Conservation (phyloP, 331 rosid species). For the Acacia pycnantha region DNA sequence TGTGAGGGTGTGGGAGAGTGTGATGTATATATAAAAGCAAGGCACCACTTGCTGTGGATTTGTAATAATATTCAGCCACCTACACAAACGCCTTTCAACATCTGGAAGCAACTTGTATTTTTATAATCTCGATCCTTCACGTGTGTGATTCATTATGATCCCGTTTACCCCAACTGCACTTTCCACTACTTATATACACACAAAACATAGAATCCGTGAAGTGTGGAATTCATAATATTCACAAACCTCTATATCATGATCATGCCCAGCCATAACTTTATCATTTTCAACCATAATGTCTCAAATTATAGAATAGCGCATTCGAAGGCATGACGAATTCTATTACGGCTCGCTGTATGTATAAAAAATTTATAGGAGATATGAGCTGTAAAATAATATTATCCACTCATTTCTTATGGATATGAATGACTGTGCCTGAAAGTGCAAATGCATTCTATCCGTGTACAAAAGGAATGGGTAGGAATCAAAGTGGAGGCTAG, state of each 20-base stretch:
- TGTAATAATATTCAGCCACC: not conserved
- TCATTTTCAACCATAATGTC: not conserved
- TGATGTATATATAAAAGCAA: not conserved
- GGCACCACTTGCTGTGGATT: not conserved
- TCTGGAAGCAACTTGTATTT: not conserved
- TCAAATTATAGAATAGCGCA: too few species aligned
- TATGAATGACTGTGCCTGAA: too few species aligned
- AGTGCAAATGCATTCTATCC: not conserved
- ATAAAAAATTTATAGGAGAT: too few species aligned
- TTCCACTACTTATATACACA: not conserved
- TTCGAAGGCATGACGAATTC: not conserved
- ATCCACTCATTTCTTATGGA: too few species aligned
- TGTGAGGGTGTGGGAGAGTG: not conserved
- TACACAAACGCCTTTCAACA: not conserved
- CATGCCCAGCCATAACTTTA: too few species aligned
- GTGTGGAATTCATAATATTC: not conserved
- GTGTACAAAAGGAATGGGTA: not conserved
- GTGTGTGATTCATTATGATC: not conserved
- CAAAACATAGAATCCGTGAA: not conserved
- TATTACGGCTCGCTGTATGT: not conserved
- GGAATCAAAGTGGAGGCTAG: not conserved
- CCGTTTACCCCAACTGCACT: not conserved
- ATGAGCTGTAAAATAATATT: too few species aligned
- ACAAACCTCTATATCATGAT: not conserved
- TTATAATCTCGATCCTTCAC: not conserved